Evolutionary conservation across 192 early-diverging fungal species (phyloP).

Genomic region (Phlyctochytrium planicorne): DNA sequence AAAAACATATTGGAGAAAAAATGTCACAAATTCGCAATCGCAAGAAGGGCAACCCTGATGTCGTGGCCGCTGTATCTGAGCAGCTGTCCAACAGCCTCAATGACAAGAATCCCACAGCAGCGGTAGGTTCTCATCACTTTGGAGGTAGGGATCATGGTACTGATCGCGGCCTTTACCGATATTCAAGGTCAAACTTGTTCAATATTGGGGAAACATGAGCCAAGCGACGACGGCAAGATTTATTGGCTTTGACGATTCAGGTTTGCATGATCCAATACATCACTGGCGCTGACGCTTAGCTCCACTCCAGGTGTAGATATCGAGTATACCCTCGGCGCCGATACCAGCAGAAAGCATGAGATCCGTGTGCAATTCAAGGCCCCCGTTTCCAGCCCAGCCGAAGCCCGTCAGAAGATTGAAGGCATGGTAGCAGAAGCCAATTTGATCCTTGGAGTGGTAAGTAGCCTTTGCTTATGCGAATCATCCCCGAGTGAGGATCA

Average conservation of each 20-base stretch:
- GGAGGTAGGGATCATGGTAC: too few species aligned
- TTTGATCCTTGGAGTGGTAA: conserved; percentile 13
- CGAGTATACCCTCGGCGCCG: conserved; percentile 14
- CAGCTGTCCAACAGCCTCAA: conserved; percentile 21
- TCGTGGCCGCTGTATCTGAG: conserved; percentile 16
- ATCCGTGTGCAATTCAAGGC: conserved; percentile 15
- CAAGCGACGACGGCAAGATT: conserved; percentile 15
- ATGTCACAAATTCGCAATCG: background rate
- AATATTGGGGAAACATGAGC: conserved; percentile 17
- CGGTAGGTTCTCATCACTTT: background rate
- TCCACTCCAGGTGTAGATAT: conserved; percentile 19
- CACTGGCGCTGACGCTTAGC: too few species aligned
- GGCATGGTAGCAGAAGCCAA: conserved; percentile 25
- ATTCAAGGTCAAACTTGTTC: too few species aligned
- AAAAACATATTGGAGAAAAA: background rate
- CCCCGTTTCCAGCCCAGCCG: conserved; percentile 7
- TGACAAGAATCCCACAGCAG: conserved; percentile 17
- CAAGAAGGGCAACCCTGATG: conserved; percentile 9
- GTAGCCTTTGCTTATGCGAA: background rate
- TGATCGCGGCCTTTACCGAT: too few species aligned
- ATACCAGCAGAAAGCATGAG: conserved; percentile 5
- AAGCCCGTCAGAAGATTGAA: conserved; percentile 13
- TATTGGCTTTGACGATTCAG: conserved; percentile 22
- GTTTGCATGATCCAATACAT: too few species aligned
- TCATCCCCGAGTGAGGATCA: background rate